Percentiles rank a stretch among this genome's conserved stretches.
Evolutionary conservation across 345 rosid species (phyloP).

Genomic region (Excoecaria agallocha): DNA sequence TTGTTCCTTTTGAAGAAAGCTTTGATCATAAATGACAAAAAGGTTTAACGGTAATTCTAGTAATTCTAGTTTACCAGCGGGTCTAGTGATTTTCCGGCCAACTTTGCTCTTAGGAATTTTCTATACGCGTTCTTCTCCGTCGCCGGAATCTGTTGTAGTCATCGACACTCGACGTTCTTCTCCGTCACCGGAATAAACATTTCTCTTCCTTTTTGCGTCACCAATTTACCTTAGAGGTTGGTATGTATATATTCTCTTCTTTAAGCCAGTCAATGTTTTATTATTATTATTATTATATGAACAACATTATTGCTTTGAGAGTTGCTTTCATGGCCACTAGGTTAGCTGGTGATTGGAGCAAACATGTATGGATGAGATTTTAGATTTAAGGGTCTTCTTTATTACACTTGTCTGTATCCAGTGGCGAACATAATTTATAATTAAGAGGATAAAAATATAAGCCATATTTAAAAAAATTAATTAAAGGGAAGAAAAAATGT

Average conservation of each 20-base stretch:
- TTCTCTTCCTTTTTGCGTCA: background rate
- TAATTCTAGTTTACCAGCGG: background rate
- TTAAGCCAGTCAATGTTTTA: background rate
- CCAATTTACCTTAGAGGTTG: slow-evolving; percentile 24
- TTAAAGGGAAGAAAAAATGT: too few relatives aligned
- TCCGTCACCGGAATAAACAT: slow-evolving; percentile 43
- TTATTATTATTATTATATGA: too few relatives aligned
- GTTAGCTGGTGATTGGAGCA: background rate
- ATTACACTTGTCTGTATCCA: background rate
- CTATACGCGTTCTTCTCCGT: slow-evolving; percentile 44
- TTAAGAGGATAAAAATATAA: too few relatives aligned
- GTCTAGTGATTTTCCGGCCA: slow-evolving; percentile 26
- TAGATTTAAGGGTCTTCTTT: background rate
- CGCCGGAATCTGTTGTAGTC: slow-evolving; percentile 38
- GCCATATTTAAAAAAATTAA: too few relatives aligned
- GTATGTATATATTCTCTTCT: background rate
- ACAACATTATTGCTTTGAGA: background rate
- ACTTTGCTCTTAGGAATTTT: slow-evolving; percentile 2
- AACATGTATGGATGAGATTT: background rate
- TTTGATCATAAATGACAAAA: slow-evolving; percentile 58
- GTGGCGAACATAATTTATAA: too few relatives aligned
- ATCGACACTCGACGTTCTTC: slow-evolving; percentile 27
- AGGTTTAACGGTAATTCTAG: slow-evolving; percentile 22
- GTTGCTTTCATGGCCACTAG: background rate
- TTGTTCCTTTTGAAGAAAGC: background rate